These are phyloP conservation scores for Stachybotrys chlorohalonatus DNA, from an alignment of 2,329 filamentous ascomycete species.

Conservation along the genomic window DNA sequence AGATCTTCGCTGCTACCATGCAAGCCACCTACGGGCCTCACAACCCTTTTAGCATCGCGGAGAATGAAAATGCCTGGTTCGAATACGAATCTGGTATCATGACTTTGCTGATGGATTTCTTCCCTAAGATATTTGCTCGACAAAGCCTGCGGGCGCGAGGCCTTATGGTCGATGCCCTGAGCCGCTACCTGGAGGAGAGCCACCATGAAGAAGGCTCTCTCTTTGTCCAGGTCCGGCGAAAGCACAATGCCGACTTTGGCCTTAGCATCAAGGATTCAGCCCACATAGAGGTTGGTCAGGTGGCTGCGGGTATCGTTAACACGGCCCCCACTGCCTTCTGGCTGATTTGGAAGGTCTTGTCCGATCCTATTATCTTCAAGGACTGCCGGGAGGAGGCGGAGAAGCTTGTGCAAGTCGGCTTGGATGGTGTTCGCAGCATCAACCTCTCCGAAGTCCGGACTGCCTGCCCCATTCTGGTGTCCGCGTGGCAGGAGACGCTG, in stretches of 20 bases:
- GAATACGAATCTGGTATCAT: background rate
- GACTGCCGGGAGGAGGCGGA: background rate
- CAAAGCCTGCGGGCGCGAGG: background rate
- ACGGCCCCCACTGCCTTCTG: background rate
- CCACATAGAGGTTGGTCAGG: background rate
- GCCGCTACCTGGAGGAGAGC: background rate
- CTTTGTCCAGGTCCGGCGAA: background rate
- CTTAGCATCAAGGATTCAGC: background rate
- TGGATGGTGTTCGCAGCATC: background rate
- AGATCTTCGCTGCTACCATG: background rate
- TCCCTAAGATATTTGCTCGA: background rate
- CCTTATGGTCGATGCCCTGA: background rate
- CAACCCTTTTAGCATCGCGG: background rate
- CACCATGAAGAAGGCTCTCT: background rate
- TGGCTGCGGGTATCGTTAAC: background rate
- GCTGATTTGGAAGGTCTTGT: background rate
- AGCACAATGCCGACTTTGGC: background rate
- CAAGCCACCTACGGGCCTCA: background rate
- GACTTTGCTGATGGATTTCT: background rate
- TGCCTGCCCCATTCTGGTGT: constrained; percentile 1
- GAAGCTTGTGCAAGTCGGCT: background rate
- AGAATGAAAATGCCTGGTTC: background rate
- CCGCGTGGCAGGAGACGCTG: constrained; percentile 3
- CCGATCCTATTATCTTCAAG: background rate
- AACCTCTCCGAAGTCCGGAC: constrained; percentile 1